Base-by-base conservation (phyloP, 306 rosid genomes). In the Morella rubra region DNA sequence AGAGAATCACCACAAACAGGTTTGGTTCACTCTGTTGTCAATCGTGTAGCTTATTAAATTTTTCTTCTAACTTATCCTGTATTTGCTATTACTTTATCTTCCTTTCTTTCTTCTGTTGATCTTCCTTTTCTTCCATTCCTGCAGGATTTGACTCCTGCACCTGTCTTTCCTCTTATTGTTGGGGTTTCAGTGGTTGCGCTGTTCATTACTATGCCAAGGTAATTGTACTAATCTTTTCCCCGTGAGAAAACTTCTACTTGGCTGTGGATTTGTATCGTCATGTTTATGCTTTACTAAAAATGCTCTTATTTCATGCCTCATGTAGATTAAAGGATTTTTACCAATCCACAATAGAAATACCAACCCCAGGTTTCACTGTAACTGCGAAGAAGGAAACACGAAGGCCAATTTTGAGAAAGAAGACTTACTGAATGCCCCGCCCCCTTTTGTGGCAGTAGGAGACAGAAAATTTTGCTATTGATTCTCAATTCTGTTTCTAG, bases 91-190 rank as follows among this genome's bases (percentile, higher is more conserved):
- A 47, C 16, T 32, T n/a, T 68, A 49, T 41, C n/a, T 13, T 7
- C 5, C 5, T 46, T 9, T 41, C 41, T 61, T 59, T 68, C 16
- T 2, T 47, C n/a, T 74, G 72, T 71, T 84, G 13, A 66, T 64
- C 18, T 46, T 72, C n/a, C n/a, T n/a, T 73, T 79, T 62, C 46
- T 76, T 54, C 70, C 50, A 64, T 62, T 62, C 68, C 47, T 74
- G 65, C 89, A 96, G 99, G 99, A 96, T 74, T 80, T 91, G 85
- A 91, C 99, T 73, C 85, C 98, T 0, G 98, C 99, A 47, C 99
- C 98, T 0, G 96, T 96, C 19, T 91, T 90, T 74, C 96, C 98
- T 64, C 98, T 96, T 51, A 81, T 96, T 60, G 86, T 80, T 1
- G 99, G 91, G 69, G 86, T 96, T 51, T 80, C 87, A 2, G 92